Conservation (phyloP, 2,329 filamentous ascomycete genomes). For the Colletotrichum noveboracense region DNA sequence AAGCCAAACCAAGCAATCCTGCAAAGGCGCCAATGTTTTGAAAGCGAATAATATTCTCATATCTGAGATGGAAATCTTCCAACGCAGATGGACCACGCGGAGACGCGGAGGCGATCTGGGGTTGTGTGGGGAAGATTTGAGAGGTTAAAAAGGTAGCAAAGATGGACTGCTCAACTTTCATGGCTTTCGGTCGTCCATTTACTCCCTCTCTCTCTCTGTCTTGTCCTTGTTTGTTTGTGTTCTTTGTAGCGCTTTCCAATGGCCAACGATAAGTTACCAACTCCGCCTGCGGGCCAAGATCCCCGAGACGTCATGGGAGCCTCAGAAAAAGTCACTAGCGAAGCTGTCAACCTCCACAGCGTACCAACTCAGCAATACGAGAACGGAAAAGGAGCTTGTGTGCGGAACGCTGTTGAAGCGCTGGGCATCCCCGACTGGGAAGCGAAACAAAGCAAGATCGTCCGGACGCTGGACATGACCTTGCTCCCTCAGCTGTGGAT, state of each 20-base stretch:
- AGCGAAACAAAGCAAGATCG: constrained; percentile 20
- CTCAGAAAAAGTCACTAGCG: neutral
- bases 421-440: constrained; percentile 4
- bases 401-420: neutral
- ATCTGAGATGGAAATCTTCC: neutral
- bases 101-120: neutral
- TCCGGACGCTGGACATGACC: constrained; percentile 22
- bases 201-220: neutral
- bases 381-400: neutral
- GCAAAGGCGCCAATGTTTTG: neutral
- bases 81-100: neutral
- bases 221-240: neutral
- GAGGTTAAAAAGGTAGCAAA: neutral
- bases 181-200: neutral
- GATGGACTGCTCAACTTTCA: neutral
- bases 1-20: neutral
- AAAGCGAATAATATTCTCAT: neutral
- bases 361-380: neutral
- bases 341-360: neutral
- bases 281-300: neutral
- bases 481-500: constrained; percentile 25
- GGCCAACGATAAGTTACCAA: neutral
- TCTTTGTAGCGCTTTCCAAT: neutral
- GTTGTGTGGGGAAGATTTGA: neutral
- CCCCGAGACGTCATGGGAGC: neutral